phyloP scores from a whole-genome alignment of 2,329 filamentous ascomycete genomes.

The Claviceps sp. region DNA sequence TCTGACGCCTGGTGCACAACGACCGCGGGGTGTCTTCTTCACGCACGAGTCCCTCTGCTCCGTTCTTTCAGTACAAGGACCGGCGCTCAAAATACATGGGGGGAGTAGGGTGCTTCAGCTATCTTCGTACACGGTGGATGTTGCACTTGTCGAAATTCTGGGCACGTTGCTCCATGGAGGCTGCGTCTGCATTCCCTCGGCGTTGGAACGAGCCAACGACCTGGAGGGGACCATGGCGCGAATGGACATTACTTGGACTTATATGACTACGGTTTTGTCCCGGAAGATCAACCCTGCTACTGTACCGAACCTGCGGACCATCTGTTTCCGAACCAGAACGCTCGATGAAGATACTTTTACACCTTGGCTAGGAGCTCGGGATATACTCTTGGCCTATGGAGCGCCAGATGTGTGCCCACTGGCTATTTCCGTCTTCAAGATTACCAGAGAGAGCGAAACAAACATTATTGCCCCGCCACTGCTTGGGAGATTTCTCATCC shows the following conservation, averaged over 20 bases:
- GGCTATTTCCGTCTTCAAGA: slow-evolving; percentile 33
- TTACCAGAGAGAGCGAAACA: slow-evolving; percentile 22
- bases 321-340: slow-evolving; percentile 35
- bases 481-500: slow-evolving; percentile 36
- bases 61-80: slow-evolving; percentile 35
- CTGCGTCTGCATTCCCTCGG: slow-evolving; percentile 44
- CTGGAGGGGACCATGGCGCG: slow-evolving; percentile 34
- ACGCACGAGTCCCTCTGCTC: slow-evolving; percentile 46
- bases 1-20: slow-evolving; percentile 38
- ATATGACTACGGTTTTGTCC: slow-evolving; percentile 47
- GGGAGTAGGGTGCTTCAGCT: slow-evolving; percentile 43
- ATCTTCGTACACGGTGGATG: slow-evolving; percentile 40
- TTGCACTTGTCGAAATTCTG: slow-evolving; percentile 37
- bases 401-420: slow-evolving; percentile 37
- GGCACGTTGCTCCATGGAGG: slow-evolving; percentile 41
- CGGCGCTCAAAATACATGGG: slow-evolving; percentile 33
- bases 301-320: slow-evolving; percentile 24
- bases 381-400: slow-evolving; percentile 37
- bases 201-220: slow-evolving; percentile 34
- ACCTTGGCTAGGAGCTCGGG: slow-evolving; percentile 31
- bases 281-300: slow-evolving; percentile 24
- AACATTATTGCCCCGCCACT: slow-evolving; percentile 34
- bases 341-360: slow-evolving; percentile 35
- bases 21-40: slow-evolving; percentile 47
- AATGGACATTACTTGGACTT: slow-evolving; percentile 37